Percentiles rank a stretch among this genome's conserved stretches.
Evolutionary conservation across 306 rosid genomes (phyloP).

Genomic region (Dalbergia cultrata): DNA sequence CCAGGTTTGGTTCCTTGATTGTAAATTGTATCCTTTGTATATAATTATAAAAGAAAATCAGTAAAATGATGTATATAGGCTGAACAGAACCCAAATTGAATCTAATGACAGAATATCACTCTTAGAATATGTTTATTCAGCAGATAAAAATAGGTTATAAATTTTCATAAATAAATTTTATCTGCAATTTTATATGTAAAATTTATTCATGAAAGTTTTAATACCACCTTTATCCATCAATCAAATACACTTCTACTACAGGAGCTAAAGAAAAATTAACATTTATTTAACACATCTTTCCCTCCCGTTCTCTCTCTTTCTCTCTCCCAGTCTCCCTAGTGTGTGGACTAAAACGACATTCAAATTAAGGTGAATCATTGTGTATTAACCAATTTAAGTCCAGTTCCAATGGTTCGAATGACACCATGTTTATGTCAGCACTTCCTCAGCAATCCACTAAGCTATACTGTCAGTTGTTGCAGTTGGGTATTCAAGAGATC

Average conservation of each 20-base stretch:
- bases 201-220: too few relatives aligned
- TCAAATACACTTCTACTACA: too few relatives aligned
- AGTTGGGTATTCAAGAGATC: neutral
- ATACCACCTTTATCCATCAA: too few relatives aligned
- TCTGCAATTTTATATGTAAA: too few relatives aligned
- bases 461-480: neutral
- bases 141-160: too few relatives aligned
- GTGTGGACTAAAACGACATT: conserved; percentile 4
- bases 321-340: neutral
- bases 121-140: neutral
- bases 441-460: conserved; percentile 44
- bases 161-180: too few relatives aligned
- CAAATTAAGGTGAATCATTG: conserved; percentile 1
- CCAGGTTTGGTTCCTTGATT: neutral
- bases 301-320: neutral
- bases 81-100: neutral
- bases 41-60: neutral
- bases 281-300: neutral
- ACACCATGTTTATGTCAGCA: conserved; percentile 69
- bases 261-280: neutral
- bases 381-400: neutral
- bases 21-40: neutral
- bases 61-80: too few relatives aligned
- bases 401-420: conserved; percentile 43
- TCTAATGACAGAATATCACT: neutral